A percentile compares a stretch with the other conserved stretches of the same genome.
Evolutionary conservation across 75 land plant genomes (phyloP).

Genomic region (Picea sitchensis): DNA sequence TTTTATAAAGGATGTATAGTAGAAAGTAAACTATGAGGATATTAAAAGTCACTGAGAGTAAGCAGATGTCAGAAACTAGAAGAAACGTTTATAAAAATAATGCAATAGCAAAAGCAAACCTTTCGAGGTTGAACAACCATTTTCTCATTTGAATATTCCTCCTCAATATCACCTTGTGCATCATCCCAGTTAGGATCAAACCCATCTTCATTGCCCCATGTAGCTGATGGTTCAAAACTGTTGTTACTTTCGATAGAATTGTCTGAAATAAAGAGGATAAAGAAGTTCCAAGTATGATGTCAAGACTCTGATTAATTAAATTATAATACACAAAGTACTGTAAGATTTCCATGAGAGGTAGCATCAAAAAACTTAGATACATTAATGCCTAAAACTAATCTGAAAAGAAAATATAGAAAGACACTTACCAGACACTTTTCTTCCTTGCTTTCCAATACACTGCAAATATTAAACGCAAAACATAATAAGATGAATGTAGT

Average conservation of each 20-base stretch:
- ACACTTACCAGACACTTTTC: conserved; percentile 43
- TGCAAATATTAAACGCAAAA: conserved; percentile 22
- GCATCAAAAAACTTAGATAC: not conserved
- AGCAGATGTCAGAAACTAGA: not conserved
- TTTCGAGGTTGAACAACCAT: conserved; percentile 78
- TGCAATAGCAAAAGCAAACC: conserved; percentile 27
- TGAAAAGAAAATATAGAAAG: not conserved
- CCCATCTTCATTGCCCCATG: conserved; percentile 44
- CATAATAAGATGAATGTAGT: not conserved
- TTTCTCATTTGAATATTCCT: conserved; percentile 33
- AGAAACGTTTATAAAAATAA: not conserved
- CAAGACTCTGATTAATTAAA: not conserved
- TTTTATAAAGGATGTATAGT: not conserved
- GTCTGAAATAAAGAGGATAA: conserved; percentile 25
- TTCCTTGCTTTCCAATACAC: conserved; percentile 61
- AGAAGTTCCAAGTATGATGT: not conserved
- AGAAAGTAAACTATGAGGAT: not conserved
- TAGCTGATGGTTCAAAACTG: conserved; percentile 19
- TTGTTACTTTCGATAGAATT: conserved; percentile 27
- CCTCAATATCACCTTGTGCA: conserved; percentile 49
- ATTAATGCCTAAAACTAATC: not conserved
- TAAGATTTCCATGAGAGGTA: not conserved
- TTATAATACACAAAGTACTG: not conserved
- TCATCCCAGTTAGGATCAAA: conserved; percentile 52
- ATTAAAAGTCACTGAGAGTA: not conserved